Evolutionary conservation across 2,329 filamentous ascomycete species (phyloP), one percentile per base, ranked within the genome.

Genomic region (Alternaria infectoria): DNA sequence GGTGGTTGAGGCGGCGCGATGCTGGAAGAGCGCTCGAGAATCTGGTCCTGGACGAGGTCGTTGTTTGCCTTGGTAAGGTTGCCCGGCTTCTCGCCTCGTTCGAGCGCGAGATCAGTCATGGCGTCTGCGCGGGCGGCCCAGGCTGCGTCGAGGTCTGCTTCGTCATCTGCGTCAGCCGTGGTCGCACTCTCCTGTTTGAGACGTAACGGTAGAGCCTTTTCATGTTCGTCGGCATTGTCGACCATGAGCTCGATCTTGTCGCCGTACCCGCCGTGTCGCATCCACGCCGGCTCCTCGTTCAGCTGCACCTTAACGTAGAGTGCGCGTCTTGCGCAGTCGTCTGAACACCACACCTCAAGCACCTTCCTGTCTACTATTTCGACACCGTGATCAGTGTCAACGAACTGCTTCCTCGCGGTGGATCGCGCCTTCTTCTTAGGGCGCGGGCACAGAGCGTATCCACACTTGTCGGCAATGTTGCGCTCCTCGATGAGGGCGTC

Each of bases 221-320:
- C 67, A 49, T 74, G 73, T 19, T 76, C 74, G 8, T 70, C 69
- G 13, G 64, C 58, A 26, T 79, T 78, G 4, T 81, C 78, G 15
- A 79, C 77, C 69, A 81, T 77, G 17, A 83, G 72, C 56, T 80
- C 76, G 10, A 83, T 78, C 28, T 76, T 74, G 30, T 77, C 75
- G 12, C 73, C 74, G 45, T 75, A 70, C 7, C 78, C 79, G 26
- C 87, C 88, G 6, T 86, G 87, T 56, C 94, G 86, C 79, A 96
- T 89, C 93, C 94, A 97, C 0, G 92, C 92, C 0, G 93, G 93
- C 66, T 91, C 90, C 75, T 96, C 91, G 68, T 87, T 90, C 43
- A 98, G 86, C 83, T 99, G 96, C 23, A 96, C 91, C 74, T 93
- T 92, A 71, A 98, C 86, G 79, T 93, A 97, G 69, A 97, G 84